Evolutionary conservation across 371 early-diverging fungal genomes (phyloP).

Genomic region (Mucor plumbeus): DNA sequence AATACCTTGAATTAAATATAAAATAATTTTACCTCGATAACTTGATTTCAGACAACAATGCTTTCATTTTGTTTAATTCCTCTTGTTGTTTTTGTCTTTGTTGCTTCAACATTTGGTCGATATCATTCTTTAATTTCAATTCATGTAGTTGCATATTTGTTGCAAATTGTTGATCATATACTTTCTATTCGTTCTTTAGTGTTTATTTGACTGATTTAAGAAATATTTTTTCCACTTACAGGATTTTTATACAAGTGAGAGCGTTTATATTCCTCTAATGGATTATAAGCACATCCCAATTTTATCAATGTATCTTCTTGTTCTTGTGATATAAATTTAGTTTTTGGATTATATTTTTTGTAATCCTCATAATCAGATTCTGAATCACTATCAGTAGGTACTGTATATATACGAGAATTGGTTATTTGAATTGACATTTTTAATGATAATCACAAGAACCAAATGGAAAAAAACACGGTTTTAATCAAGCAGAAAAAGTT

Average conservation of each 20-base stretch:
- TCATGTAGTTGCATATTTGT: neutral
- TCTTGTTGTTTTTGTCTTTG: constrained; percentile 2
- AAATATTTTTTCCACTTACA: neutral
- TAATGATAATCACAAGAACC: neutral
- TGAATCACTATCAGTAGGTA: neutral
- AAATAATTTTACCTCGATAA: neutral
- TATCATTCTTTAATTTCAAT: constrained; percentile 6
- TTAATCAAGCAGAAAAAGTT: neutral
- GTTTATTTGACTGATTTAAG: neutral
- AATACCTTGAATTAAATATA: neutral
- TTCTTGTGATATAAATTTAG: neutral
- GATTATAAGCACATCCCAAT: constrained; percentile 19
- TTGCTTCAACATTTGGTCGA: neutral
- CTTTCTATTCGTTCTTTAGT: neutral
- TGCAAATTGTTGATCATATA: constrained; percentile 5
- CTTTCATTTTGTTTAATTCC: neutral
- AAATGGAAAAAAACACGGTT: constrained; percentile 3
- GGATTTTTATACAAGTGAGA: neutral
- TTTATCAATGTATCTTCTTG: constrained; percentile 12
- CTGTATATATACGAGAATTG: neutral
- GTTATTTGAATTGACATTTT: neutral
- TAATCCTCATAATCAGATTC: neutral
- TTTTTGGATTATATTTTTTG: neutral
- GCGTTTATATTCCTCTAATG: constrained; percentile 18
- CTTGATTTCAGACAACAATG: neutral